Evolutionary conservation across 805 yeast genomes (phyloP), one percentile per base, ranked within the genome.

Genomic region (Schwanniomyces pseudopolymorphus): DNA sequence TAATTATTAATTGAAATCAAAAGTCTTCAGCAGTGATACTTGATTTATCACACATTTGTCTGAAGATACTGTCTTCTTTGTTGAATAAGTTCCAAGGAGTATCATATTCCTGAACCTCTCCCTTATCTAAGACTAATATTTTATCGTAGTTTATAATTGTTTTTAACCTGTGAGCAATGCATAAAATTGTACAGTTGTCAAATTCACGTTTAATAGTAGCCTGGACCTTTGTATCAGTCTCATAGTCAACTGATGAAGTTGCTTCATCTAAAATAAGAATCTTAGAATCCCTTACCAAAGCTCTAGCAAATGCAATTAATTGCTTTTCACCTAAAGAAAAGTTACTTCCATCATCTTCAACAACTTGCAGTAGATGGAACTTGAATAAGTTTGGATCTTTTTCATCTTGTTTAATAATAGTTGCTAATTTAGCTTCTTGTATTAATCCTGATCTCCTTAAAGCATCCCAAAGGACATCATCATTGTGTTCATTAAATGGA

Each of bases 191-290:
- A 50, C 94, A 84, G 22, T 80, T 65, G 3, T 65, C 46, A 60
- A 90, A 90, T 58, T 88, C 92, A 16, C 72, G 70, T n/a, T 79
- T 72, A 45, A 86, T 87, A 3, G 96, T 86, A 13, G 68, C 55
- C 62, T 89, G 96, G 52, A 89, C 86, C 61, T 81, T 80, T 5
- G 87, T 75, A 64, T 89, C 96, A 0, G 96, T 89, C 56, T 86
- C 90, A 59, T 88, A 89, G 67, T 89, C 96, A 49, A 89, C 89
- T 33, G 84, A 79, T 0, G 86, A 79, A 0, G 89, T 84, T 31
- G 89, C 96, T 67, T 89, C 97, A 63, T 89, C 97, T 50, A 89
- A 69, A 50, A 89, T 88, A 50, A 89, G 73, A 49, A 89, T 83
- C 63, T 83, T 84, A 3, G 94, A 78, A 25, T 85, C 81, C 40